phyloP scores from a whole-genome alignment of 495 filamentous ascomycete genomes.

The Podospora appendiculata region DNA sequence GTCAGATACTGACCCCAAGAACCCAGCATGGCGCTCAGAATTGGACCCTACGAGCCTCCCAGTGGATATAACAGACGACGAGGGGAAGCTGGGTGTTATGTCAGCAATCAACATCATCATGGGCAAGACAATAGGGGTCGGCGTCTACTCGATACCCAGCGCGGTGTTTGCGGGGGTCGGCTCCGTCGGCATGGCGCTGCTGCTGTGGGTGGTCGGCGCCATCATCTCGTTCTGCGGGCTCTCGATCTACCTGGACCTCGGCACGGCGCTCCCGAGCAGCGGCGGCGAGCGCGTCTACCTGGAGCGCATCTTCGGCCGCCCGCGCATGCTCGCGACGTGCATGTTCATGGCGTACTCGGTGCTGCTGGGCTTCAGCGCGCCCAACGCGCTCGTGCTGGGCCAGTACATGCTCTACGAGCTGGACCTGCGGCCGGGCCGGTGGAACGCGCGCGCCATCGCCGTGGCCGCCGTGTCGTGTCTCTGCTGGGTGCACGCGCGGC shows the following conservation, averaged over 20 bases:
- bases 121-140: constrained; percentile 27
- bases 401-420: constrained; percentile 58
- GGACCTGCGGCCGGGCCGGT: constrained; percentile 41
- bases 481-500: constrained; percentile 48
- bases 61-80: background rate
- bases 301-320: constrained; percentile 54
- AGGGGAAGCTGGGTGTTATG: constrained; percentile 22
- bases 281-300: constrained; percentile 54
- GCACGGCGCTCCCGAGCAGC: constrained; percentile 43
- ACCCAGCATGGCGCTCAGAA: too few relatives aligned
- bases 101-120: constrained; percentile 27
- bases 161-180: constrained; percentile 25
- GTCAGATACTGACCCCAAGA: too few relatives aligned
- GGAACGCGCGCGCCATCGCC: constrained; percentile 54
- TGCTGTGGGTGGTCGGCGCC: constrained; percentile 27
- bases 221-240: constrained; percentile 31
- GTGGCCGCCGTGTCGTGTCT: constrained; percentile 40
- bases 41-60: too few relatives aligned
- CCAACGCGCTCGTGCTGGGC: constrained; percentile 61
- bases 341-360: constrained; percentile 54
- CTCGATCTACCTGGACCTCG: constrained; percentile 47
- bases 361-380: constrained; percentile 43
- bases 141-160: constrained; percentile 24
- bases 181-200: constrained; percentile 23
- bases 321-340: constrained; percentile 52